These are phyloP conservation scores for Leucoagaricus sp. DNA, from an alignment of 1,284 basidiomycete genomes.

Conservation along the genomic window DNA sequence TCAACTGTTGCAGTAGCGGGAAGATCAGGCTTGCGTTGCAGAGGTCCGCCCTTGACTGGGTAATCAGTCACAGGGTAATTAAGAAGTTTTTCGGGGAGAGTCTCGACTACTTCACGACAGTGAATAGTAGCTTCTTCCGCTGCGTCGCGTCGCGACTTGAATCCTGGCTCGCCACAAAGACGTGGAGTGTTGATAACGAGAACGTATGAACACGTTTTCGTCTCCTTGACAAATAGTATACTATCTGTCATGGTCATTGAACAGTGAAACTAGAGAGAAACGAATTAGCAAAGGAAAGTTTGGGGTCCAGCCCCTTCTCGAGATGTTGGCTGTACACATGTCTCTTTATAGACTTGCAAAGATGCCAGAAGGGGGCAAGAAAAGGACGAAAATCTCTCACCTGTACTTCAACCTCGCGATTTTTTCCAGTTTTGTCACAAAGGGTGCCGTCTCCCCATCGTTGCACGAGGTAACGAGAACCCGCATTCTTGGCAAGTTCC, in stretches of 20 bases:
- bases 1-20: constrained; percentile 37
- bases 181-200: constrained; percentile 92
- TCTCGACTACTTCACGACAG: constrained; percentile 70
- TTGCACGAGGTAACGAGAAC: constrained; percentile 90
- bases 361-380: constrained; percentile 17
- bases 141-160: constrained; percentile 71
- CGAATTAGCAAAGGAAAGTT: background rate
- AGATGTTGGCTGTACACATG: background rate
- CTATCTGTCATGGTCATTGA: constrained; percentile 86
- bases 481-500: constrained; percentile 72
- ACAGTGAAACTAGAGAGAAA: constrained; percentile 80
- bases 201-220: constrained; percentile 88
- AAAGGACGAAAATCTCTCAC: constrained; percentile 40
- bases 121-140: constrained; percentile 69
- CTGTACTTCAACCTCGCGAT: constrained; percentile 91
- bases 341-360: constrained; percentile 14
- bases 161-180: constrained; percentile 88
- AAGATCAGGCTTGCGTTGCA: constrained; percentile 47
- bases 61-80: constrained; percentile 51
- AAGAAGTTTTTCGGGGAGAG: constrained; percentile 31
- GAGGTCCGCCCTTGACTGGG: constrained; percentile 48
- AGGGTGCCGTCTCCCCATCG: constrained; percentile 88
- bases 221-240: constrained; percentile 90
- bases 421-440: constrained; percentile 88
- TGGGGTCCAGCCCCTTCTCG: background rate